Evolutionary conservation across 176 grass and related monocot species (phyloP).

Genomic region (Triticum aestivum): DNA sequence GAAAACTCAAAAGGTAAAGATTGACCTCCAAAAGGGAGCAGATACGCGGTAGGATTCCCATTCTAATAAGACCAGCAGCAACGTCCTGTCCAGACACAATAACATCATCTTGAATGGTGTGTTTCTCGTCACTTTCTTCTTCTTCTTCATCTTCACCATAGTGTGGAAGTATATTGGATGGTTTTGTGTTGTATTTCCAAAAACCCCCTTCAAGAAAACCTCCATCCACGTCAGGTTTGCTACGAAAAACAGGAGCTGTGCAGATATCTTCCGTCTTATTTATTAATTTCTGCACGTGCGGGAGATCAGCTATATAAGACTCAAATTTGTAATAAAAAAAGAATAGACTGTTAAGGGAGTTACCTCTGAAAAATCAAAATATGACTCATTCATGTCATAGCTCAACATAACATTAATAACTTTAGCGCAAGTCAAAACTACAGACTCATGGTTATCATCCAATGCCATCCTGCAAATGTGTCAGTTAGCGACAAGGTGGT

Average conservation of each 20-base stretch:
- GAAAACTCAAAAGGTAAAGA: not conserved
- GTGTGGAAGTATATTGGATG: conserved; percentile 67
- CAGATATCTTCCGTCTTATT: conserved; percentile 55
- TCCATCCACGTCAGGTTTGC: conserved; percentile 65
- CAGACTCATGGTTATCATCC: conserved; percentile 98
- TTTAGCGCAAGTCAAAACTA: conserved; percentile 85
- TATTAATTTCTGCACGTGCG: conserved; percentile 54
- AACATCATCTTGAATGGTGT: conserved; percentile 84
- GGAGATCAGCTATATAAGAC: conserved; percentile 21
- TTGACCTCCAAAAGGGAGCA: conserved; percentile 88
- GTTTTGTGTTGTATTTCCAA: conserved; percentile 96
- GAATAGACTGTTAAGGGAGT: conserved; percentile 1
- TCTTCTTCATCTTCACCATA: conserved; percentile 55
- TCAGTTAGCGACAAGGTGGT: conserved; percentile 33
- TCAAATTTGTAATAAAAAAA: not conserved
- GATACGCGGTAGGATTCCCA: conserved; percentile 84
- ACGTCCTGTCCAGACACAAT: conserved; percentile 86
- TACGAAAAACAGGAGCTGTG: conserved; percentile 86
- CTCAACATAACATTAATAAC: conserved; percentile 67
- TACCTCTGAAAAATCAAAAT: conserved; percentile 77
- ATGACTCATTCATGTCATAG: conserved; percentile 70
- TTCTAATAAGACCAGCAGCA: conserved; percentile 91
- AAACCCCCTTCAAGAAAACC: conserved; percentile 87
- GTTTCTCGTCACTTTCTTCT: conserved; percentile 68
- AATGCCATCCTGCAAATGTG: conserved; percentile 71